Base-by-base conservation (phyloP, 192 early-diverging fungal species). In the Umbelopsis sp. region DNA sequence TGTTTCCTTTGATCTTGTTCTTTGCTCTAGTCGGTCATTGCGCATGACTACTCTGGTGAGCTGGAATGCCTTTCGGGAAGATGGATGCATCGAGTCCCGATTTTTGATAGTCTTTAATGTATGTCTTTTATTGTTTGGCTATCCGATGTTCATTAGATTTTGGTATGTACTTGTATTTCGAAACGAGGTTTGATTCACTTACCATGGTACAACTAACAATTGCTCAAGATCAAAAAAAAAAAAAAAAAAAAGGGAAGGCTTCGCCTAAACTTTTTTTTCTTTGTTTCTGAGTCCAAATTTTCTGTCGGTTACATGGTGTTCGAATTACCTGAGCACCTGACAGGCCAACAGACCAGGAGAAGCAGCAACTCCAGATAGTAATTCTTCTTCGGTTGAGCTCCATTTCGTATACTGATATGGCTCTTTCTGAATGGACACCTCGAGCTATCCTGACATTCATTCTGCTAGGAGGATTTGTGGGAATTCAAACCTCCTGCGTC, bases 81-180 rank as follows among this genome's bases (percentile, higher is more conserved):
- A 85, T 31, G 86, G 86, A 49, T 88, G 84, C 32, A 83, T 81
- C 65, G 77, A 77, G 47, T 84, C 80, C 71, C 80, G 76, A 66
- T 87, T 87, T 72, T 87, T 87, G 78, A 86, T 84, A 36, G 86
- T 66, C 54, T 87, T 87, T 51, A 87, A 70, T 66, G 86, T 87
- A 62, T 84, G 81, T 73, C 74, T 67, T 70, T 84, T 84, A 68
- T 85, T 86, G 56, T 84, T 84, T n/a, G 83, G 81, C 77, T 77
- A 20, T 62, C 17, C 31, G 4, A 34, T 3, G 2, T 11, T 5
- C 8, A 20, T 62, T 62, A 62, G 56, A 7, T 14, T 20, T 31
- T 62, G 26, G 31, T 34, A 62, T 5, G 17, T 31, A 0, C 10
- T 17, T 1, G 7, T 62, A 31, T 41, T 41, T 32, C 26, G 16